phyloP scores from a whole-genome alignment of 2,329 filamentous ascomycete genomes.

The Diaporthe citri region DNA sequence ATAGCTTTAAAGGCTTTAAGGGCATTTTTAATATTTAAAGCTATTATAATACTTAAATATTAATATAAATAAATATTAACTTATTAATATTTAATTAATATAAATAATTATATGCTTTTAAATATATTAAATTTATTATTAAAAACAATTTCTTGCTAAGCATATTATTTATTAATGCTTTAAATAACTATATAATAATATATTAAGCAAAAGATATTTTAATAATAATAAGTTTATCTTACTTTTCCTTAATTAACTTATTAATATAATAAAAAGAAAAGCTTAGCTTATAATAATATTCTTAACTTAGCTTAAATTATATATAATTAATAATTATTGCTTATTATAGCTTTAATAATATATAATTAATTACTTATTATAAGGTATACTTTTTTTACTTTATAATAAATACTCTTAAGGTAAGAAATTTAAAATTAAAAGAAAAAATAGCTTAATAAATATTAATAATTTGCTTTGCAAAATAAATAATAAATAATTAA shows the following conservation, averaged over 20 bases:
- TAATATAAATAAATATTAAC: background rate
- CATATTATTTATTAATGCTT: background rate
- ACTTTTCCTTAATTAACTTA: background rate
- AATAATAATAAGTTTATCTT: background rate
- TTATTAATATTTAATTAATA: background rate
- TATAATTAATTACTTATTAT: background rate
- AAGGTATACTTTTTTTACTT: background rate
- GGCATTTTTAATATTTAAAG: background rate
- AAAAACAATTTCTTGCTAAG: background rate
- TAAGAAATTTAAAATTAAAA: background rate
- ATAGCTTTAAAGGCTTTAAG: background rate
- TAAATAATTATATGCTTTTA: background rate
- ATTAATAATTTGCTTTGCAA: background rate
- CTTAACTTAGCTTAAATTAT: background rate
- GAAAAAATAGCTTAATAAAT: background rate
- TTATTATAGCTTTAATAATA: background rate
- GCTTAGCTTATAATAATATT: background rate
- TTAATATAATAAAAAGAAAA: background rate
- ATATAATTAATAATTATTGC: background rate
- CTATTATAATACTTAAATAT: background rate
- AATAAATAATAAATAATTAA: background rate
- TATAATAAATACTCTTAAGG: background rate
- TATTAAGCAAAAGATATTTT: background rate
- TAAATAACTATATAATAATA: background rate
- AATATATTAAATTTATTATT: background rate